Evolutionary conservation across 176 grass and related monocot species (phyloP), one percentile per base, ranked within the genome.

Genomic region (Cocos nucifera): DNA sequence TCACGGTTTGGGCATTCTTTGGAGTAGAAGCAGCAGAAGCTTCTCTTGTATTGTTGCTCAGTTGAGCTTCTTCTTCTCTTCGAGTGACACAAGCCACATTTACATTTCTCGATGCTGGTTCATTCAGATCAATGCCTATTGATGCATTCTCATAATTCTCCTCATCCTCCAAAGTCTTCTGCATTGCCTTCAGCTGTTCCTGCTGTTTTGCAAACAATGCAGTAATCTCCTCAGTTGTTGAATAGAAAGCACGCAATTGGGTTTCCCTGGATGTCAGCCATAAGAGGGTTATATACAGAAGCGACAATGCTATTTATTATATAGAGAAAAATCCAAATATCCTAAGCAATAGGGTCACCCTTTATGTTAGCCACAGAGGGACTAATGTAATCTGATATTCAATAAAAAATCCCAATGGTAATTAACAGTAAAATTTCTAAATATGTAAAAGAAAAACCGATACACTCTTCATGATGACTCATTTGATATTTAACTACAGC

Each of bases 171-270:
- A 98, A 78, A 73, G 93, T 92, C 72, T 62, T 92, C 69, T 98
- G 88, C 93, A 98, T 92, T 51, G 93, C 93, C 75, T 92, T 98
- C 54, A 98, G 79, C 61, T 98, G 93, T 67, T 98, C 93, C 77
- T 98, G 93, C 56, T 98, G 93, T 79, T 88, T 89, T 14, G 79
- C 67, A 78, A 92, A 92, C 64, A 98, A 63, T 69, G 88, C 35
- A 70, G 87, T 86, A 5, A 92, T 98, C 76, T 89, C 88, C 78
- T 98, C 93, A 12, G 93, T 98, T 49, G 88, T 98, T 50, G 93
- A 89, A 79, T 98, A 98, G 71, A 98, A 98, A 51, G 93, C 64
- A 53, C 88, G 87, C 50, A 98, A 75, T 65, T 98, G 93, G 69
- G 93, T 98, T 79, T 98, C 93, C 64, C 93, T 98, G 73, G 56